These are phyloP conservation scores for Papilionanthe hybrid DNA, from an alignment of 116 monocot species.

Conservation along the genomic window DNA sequence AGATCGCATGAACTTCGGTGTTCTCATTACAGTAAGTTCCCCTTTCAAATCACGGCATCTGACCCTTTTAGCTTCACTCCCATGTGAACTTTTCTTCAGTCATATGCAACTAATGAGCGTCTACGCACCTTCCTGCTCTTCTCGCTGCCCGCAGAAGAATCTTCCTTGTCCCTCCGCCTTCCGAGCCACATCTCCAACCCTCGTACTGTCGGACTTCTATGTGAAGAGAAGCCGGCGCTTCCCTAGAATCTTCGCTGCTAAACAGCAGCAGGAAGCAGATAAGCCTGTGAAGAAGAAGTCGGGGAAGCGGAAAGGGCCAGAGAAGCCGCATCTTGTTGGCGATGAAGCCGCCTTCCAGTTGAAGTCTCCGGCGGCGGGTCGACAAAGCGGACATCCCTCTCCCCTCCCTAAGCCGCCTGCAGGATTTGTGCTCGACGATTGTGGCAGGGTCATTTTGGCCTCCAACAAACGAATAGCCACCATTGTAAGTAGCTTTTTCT, in stretches of 20 bases:
- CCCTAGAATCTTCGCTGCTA: slow-evolving; percentile 3
- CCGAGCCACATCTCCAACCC: neutral
- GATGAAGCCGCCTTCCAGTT: neutral
- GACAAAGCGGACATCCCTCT: slow-evolving; percentile 10
- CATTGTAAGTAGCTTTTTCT: slow-evolving; percentile 35
- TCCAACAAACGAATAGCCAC: slow-evolving; percentile 60
- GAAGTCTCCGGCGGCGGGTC: neutral
- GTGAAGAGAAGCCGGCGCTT: neutral
- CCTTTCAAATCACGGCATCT: no score
- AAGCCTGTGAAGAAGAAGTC: slow-evolving; percentile 6
- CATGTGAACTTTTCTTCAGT: neutral
- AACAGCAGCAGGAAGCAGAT: slow-evolving; percentile 10
- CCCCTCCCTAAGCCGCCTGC: slow-evolving; percentile 74
- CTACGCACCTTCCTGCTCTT: neutral
- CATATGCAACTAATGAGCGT: neutral
- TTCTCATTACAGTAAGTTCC: no score
- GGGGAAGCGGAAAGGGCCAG: slow-evolving; percentile 4
- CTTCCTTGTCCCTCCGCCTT: neutral
- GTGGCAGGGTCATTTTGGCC: slow-evolving; percentile 53
- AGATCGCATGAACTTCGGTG: no score
- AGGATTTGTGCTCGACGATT: slow-evolving; percentile 59
- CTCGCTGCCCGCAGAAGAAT: neutral
- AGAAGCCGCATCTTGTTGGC: neutral
- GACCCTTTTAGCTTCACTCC: neutral
- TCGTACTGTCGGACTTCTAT: neutral